phyloP scores from a whole-genome alignment of 176 grass and related monocot genomes.

The Carex myosuroides region DNA sequence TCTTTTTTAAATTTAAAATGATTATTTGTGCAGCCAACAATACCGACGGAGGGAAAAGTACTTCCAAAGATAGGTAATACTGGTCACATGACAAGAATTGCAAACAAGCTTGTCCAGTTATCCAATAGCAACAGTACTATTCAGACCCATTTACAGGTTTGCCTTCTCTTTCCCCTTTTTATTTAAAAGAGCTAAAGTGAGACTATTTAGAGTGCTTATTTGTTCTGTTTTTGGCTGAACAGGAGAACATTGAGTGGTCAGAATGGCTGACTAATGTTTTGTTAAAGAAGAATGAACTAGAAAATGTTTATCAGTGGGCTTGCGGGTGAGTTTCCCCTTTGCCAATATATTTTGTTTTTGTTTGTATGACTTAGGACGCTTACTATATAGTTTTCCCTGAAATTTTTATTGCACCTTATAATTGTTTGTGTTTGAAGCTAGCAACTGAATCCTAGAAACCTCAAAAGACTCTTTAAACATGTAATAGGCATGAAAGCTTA shows the following conservation, averaged over 20 bases:
- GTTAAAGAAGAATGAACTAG: conserved; percentile 63
- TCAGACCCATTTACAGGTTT: conserved; percentile 65
- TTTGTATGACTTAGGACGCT: neutral
- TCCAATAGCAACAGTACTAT: conserved; percentile 55
- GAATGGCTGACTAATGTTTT: conserved; percentile 75
- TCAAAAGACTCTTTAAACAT: neutral
- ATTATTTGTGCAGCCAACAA: conserved; percentile 53
- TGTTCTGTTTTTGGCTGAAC: conserved; percentile 19
- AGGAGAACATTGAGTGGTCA: conserved; percentile 74
- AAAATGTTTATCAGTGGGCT: conserved; percentile 97
- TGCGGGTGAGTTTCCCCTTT: conserved; percentile 59
- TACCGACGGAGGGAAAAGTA: conserved; percentile 53
- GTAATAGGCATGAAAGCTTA: neutral
- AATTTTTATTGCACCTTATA: neutral
- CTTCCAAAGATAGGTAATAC: conserved; percentile 89
- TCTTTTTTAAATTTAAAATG: neutral
- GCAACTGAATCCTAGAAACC: neutral
- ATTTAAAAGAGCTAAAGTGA: neutral
- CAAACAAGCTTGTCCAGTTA: conserved; percentile 90
- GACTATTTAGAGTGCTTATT: neutral
- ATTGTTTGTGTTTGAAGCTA: neutral
- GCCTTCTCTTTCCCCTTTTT: conserved; percentile 9
- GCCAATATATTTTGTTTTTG: conserved; percentile 12
- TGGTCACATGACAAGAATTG: conserved; percentile 91
- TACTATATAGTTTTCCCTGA: neutral